Base-by-base conservation (phyloP, 495 filamentous ascomycete genomes). In the Penicillium dipodomyicola region DNA sequence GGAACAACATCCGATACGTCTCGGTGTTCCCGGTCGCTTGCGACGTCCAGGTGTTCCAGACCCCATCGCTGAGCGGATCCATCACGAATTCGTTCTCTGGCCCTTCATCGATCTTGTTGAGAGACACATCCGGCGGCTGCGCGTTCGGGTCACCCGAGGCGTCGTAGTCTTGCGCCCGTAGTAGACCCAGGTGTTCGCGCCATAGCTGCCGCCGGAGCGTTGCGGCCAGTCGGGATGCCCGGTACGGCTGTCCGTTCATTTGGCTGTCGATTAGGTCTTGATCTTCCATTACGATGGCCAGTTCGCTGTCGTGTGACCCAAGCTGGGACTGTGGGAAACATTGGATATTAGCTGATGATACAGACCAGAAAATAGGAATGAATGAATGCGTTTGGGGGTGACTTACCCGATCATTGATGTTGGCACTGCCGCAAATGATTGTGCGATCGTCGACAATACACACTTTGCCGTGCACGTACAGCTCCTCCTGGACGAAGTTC, bases 221-320 rank as follows among this genome's bases (percentile, higher is more conserved):
- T 3, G 90, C 84, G 0, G 91, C 91, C 57, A 90, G 85, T 53
- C 83, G 82, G 19, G 85, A 86, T 1, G 91, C 93, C 53, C 84
- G 77, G 68, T 83, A 96, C 2, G 84, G 78, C 54, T 85, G 57
- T 9, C 93, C 91, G 59, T 90, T 80, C 93, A 97, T 97, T 7
- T 65, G 81, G 35, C 82, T 88, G 37, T 80, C 75, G 40, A 97
- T 80, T n/a, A 75, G 76, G 19, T 86, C 82, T 37, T 83, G 86
- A 69, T 98, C 93, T 73, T 95, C 87, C 80, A 96, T 89, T 17
- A 97, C 89, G 47, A 96, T 90, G 41, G 87, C 84, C n/a, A 98
- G 77, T 71, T 98, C 94, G 55, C 87, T 91, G 67, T 98, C 94
- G 66, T 95, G 91, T 65, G 84, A 81, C 15, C 93, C 94, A 19